Base-by-base conservation (phyloP, 148 eudicot genomes). In the Fallopia convolvulus region DNA sequence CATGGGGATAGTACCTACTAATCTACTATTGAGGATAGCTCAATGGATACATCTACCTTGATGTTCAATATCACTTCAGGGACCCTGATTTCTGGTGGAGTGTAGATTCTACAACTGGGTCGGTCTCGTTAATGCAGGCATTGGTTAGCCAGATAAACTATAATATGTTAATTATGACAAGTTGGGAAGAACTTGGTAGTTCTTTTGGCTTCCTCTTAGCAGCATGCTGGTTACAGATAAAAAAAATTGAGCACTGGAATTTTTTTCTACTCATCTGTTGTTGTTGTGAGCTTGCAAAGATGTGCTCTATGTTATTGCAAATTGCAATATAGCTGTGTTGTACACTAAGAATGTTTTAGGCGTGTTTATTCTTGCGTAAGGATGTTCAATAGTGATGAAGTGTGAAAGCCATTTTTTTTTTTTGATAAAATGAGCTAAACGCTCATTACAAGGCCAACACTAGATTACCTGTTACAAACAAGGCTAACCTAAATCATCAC, bases 1-100 rank as follows among this genome's bases (percentile, higher is more conserved):
- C 20, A 68, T 36, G 46, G 72, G 46, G 72, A 65, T 32, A 12
- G 71, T 65, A 65, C 71, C 71, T 61, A 26, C 68, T 30, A 26
- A 23, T 26, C 30, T 39, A 56, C 26, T 14, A 32, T 65, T 13
- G 33, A 21, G 66, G 33, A 23, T 60, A 60, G 66, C 23, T 26
- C 66, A 8, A 21, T 21, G 21, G 3, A 23, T 21, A 18, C 13
- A 21, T 21, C 10, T 58, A 44, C 8, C 20, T 23, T 60, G 30
- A 10, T 63, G 70, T 63, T 63, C 39, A 63, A 3, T 63, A 17
- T 32, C 70, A 63, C 13, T 30, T 13, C 7, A 63, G 40, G 70
- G 11, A 30, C 40, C 40, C 2, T 63, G 30, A 63, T 30, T 63
- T 11, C 17, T 63, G 18, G 18, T 3, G 5, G 32, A 63, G 58